phyloP scores from a whole-genome alignment of 2,329 filamentous ascomycete genomes.

The Stromatinia cepivora region DNA sequence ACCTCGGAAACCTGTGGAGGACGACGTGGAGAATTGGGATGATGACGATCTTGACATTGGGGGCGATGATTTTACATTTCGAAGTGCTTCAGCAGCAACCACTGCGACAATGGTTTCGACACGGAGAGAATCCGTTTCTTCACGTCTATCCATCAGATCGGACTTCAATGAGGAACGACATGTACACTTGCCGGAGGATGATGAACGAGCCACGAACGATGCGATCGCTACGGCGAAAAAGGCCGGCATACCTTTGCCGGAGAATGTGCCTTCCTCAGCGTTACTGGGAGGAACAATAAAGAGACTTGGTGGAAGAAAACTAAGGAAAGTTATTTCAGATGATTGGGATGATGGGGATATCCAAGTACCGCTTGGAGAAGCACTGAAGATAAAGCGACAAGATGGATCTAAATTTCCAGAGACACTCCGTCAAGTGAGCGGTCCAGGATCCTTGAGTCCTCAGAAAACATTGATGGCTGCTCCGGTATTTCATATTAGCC shows the following conservation, averaged over 20 bases:
- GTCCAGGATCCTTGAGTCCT: conserved; percentile 53
- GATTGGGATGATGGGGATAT: conserved; percentile 80
- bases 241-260: conserved; percentile 87
- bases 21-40: conserved; percentile 74
- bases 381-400: conserved; percentile 64
- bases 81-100: conserved; percentile 47
- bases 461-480: conserved; percentile 45
- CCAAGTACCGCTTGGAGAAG: conserved; percentile 62
- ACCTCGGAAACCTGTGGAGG: conserved; percentile 45
- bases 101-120: conserved; percentile 47
- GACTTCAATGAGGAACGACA: conserved; percentile 71
- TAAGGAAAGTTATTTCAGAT: conserved; percentile 72
- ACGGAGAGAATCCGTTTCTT: conserved; percentile 73
- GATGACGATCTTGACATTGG: conserved; percentile 74
- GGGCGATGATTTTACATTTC: conserved; percentile 62
- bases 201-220: conserved; percentile 78
- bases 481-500: conserved; percentile 37
- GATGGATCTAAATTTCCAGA: conserved; percentile 66
- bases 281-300: conserved; percentile 92
- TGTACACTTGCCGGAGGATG: conserved; percentile 78
- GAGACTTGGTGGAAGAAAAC: conserved; percentile 73
- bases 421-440: conserved; percentile 61
- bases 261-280: conserved; percentile 83
- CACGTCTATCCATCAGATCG: conserved; percentile 24
- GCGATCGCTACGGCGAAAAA: conserved; percentile 85